Evolutionary conservation across 192 early-diverging fungal species (phyloP).

Genomic region (Glomus cerebriforme): DNA sequence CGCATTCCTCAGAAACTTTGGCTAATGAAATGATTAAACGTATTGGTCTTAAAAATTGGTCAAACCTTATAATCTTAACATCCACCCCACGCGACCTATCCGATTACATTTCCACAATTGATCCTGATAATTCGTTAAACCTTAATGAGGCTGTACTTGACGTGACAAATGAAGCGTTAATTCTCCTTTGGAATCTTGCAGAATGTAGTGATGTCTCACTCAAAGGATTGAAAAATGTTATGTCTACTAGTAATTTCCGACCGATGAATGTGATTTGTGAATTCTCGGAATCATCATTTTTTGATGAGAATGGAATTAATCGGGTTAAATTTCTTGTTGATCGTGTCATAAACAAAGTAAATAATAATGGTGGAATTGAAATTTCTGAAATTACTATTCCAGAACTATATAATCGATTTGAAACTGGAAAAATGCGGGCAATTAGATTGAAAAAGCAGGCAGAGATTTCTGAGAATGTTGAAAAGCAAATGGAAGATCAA

Average conservation of each 20-base stretch:
- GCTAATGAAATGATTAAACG: not conserved
- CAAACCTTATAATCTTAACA: not conserved
- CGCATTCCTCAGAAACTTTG: not conserved
- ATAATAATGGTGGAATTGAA: not conserved
- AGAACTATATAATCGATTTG: not conserved
- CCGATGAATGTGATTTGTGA: not conserved
- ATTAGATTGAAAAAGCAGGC: not conserved
- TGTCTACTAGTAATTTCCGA: not conserved
- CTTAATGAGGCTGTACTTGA: not conserved
- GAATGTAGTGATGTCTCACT: constrained; percentile 1
- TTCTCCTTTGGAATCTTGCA: not conserved
- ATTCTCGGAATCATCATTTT: not conserved
- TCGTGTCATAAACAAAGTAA: not conserved
- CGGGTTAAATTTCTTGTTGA: not conserved
- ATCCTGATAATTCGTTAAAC: not conserved
- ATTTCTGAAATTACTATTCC: not conserved
- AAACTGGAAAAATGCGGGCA: not conserved
- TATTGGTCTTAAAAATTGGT: not conserved
- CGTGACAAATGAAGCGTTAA: not conserved
- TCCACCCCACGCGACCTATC: not conserved
- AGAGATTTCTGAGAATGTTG: not conserved
- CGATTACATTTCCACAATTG: not conserved
- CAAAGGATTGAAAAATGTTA: not conserved
- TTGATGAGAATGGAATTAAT: not conserved
- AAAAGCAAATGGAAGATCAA: not conserved